These are phyloP conservation scores for Gracilaria gracilis DNA, from an alignment of 23 red algal genomes.

Conservation along the genomic window DNA sequence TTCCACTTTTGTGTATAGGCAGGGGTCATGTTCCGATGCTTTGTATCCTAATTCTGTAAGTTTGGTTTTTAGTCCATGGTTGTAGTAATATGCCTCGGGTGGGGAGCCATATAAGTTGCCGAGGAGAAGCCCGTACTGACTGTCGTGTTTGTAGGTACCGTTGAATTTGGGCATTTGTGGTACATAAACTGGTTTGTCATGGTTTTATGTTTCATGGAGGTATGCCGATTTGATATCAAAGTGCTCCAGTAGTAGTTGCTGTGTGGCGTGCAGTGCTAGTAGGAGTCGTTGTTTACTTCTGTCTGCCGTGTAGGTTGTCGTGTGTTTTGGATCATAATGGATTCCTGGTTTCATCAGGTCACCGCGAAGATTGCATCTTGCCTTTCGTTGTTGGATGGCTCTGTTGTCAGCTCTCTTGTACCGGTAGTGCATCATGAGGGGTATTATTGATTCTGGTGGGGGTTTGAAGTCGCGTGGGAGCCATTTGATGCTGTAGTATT, in stretches of 20 bases:
- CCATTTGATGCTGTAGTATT: conserved; percentile 19
- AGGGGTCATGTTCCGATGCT: conserved; percentile 11
- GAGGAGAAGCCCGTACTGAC: background rate
- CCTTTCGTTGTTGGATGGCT: conserved; percentile 16
- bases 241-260: background rate
- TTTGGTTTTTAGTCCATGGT: background rate
- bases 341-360: conserved; percentile 59
- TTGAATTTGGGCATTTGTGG: background rate
- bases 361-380: conserved; percentile 48
- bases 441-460: conserved; percentile 10
- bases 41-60: background rate
- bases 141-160: background rate
- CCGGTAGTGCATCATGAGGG: conserved; percentile 21
- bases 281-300: conserved; percentile 12
- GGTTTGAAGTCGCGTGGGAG: conserved; percentile 14
- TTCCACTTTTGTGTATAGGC: background rate
- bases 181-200: conserved; percentile 33
- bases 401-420: conserved; percentile 36
- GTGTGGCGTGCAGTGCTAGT: conserved; percentile 13
- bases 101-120: conserved; percentile 20
- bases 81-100: conserved; percentile 10
- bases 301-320: conserved; percentile 41
- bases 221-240: conserved; percentile 34
- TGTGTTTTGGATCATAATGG: conserved; percentile 48
- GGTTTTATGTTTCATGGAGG: background rate